These are phyloP conservation scores for Phaeosphaeriaceae sp. DNA, from an alignment of 2,329 filamentous ascomycete species.

Conservation along the genomic window DNA sequence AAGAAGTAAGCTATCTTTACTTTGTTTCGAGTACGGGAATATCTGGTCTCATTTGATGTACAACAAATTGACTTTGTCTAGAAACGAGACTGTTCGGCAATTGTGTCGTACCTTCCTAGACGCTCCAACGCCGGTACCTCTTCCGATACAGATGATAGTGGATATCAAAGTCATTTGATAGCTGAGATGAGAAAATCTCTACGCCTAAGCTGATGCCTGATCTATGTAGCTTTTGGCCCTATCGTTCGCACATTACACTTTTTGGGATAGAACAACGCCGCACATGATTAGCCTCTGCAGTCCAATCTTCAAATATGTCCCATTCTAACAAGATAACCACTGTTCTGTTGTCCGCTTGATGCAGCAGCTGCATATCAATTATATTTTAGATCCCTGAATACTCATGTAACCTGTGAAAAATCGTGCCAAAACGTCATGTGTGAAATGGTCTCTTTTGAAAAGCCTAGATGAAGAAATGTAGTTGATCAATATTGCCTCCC, in stretches of 20 bases:
- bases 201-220: neutral
- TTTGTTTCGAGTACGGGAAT: neutral
- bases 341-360: no score
- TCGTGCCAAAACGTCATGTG: no score
- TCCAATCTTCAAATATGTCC: neutral
- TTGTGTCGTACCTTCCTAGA: neutral
- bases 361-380: no score
- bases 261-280: neutral
- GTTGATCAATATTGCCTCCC: no score
- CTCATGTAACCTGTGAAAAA: no score
- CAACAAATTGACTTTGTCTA: neutral
- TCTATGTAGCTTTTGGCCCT: neutral
- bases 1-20: neutral
- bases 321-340: no score
- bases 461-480: no score
- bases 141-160: neutral
- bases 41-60: neutral
- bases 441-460: no score
- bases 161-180: neutral
- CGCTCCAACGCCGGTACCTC: neutral
- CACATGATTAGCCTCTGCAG: neutral
- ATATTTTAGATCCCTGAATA: no score
- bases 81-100: neutral
- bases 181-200: neutral
- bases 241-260: neutral